A percentile compares a stretch with the other conserved stretches of the same genome.
Evolutionary conservation across 2,329 filamentous ascomycete species (phyloP).

Genomic region (Trichophyton simii): DNA sequence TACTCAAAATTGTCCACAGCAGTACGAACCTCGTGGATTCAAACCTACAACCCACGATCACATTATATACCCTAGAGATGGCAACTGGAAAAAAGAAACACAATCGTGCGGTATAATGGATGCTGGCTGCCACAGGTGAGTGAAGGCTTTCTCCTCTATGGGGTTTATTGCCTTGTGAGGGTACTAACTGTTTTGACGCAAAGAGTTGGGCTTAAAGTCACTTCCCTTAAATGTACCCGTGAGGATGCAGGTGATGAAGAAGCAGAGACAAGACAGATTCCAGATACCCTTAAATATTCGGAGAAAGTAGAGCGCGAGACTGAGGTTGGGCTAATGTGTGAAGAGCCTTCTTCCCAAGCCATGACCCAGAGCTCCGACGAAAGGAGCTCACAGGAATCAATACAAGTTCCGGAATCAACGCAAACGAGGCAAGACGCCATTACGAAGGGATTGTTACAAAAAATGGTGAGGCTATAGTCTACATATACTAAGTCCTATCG

Average conservation of each 20-base stretch:
- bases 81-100: constrained; percentile 28
- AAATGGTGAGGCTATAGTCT: constrained; percentile 21
- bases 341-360: background rate
- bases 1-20: constrained; percentile 26
- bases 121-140: constrained; percentile 30
- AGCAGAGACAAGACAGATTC: constrained; percentile 15
- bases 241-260: constrained; percentile 15
- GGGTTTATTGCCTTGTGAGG: background rate
- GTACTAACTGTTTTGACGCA: constrained; percentile 10
- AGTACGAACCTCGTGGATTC: constrained; percentile 35
- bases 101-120: constrained; percentile 24
- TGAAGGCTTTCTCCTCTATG: background rate
- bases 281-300: constrained; percentile 21
- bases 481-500: background rate
- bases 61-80: constrained; percentile 26
- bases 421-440: constrained; percentile 18
- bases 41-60: constrained; percentile 17
- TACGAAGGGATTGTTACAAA: constrained; percentile 19
- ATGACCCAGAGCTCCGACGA: background rate
- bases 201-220: constrained; percentile 25
- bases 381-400: constrained; percentile 15
- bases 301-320: constrained; percentile 16
- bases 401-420: constrained; percentile 17
- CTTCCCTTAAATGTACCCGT: constrained; percentile 23
- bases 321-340: constrained; percentile 19